Conservation (phyloP, 2,329 filamentous ascomycete species). For the Botrytis hyacinthi region DNA sequence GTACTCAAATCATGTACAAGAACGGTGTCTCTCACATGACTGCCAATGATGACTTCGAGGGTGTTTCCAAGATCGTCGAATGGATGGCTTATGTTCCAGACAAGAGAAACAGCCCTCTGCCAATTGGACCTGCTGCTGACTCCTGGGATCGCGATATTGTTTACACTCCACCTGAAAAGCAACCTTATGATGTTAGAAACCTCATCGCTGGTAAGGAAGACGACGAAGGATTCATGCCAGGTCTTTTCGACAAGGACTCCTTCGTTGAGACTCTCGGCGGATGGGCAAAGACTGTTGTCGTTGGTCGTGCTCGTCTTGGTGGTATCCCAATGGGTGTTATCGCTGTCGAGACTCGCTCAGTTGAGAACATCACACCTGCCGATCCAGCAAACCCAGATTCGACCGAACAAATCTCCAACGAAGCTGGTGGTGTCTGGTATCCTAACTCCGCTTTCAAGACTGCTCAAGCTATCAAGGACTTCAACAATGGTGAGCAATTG, state of each 20-base stretch:
- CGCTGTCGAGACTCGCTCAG: constrained; percentile 88
- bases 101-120: constrained; percentile 87
- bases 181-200: constrained; percentile 89
- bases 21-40: constrained; percentile 99
- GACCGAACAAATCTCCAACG: constrained; percentile 89
- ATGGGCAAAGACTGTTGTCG: constrained; percentile 95
- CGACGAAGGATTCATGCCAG: constrained; percentile 75
- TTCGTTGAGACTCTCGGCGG: constrained; percentile 96
- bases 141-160: constrained; percentile 89
- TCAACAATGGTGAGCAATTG: constrained; percentile 98
- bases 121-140: constrained; percentile 83
- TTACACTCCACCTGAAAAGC: constrained; percentile 74
- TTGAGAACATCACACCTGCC: constrained; percentile 95
- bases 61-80: constrained; percentile 95
- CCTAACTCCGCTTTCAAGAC: constrained; percentile 99
- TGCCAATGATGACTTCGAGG: constrained; percentile 94
- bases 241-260: constrained; percentile 94
- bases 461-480: constrained; percentile 96
- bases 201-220: constrained; percentile 87
- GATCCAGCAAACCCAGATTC: constrained; percentile 98
- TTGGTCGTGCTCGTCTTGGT: constrained; percentile 91
- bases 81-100: constrained; percentile 98
- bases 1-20: constrained; percentile 99
- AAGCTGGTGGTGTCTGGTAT: constrained; percentile 99
- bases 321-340: constrained; percentile 99